Evolutionary conservation across 352 stramenopile genomes (phyloP), one percentile per base, ranked within the genome.

Genomic region (Thalassiosira exigua): DNA sequence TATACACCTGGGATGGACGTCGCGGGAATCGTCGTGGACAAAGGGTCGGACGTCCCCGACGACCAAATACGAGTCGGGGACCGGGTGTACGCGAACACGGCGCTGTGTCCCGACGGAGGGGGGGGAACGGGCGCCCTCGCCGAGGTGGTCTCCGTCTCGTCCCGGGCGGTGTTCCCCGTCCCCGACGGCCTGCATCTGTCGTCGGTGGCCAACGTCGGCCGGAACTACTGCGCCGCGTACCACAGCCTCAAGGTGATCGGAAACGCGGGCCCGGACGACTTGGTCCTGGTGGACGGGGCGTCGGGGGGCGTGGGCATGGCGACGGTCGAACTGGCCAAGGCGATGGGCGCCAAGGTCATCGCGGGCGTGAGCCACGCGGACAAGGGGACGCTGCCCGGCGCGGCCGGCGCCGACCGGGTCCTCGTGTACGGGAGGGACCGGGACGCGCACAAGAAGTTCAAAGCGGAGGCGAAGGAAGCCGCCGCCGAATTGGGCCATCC

Each of bases 1-100:
- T 90, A 90, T 50, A 80, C 82, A n/a, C 84, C 84, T 0, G 75
- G 64, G 4, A 86, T 90, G 76, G 84, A 90, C 61, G 72, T 86
- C 30, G 75, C 76, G 29, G 84, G 84, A 1, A 57, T 71, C 2
- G 80, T 90, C 0, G 24, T 86, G 42, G 64, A 86, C 51, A 80
- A 84, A 54, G 81, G 76, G 17, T 41, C 7, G n/a, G 33, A 60
- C 41, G 66, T 82, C 14, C 36, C 62, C 4, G 64, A 81, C 52
- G 62, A 74, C 17, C 9, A 29, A 9, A 19, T 81, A 24, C 58
- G 51, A 30, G 66, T 79, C n/a, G 84, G 84, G 27, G 84, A 90
- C 75, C 54, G 73, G 17, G 80, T 90, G 1, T 71, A 88, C 57
- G 81, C 76, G 7, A 84, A 78, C 21, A 79, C 78, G 29, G 66